These are phyloP conservation scores for Trapa bicornis DNA, from an alignment of 345 rosid species.

Conservation along the genomic window DNA sequence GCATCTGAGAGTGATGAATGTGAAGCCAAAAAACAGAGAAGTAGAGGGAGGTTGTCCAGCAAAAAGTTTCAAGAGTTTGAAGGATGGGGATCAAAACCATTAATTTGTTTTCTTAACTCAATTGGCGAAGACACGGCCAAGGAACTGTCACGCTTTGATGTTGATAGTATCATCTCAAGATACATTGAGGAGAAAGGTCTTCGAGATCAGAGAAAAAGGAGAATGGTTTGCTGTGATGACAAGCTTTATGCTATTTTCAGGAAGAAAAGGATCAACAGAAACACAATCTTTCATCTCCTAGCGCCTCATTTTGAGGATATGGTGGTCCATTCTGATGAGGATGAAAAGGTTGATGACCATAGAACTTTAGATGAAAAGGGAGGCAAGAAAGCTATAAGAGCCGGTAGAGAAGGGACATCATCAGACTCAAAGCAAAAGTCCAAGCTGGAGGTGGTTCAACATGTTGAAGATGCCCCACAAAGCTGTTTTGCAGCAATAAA, in stretches of 20 bases:
- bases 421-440: slow-evolving; percentile 8
- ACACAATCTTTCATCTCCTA: slow-evolving; percentile 21
- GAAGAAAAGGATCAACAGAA: slow-evolving; percentile 26
- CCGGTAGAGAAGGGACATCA: slow-evolving; percentile 11
- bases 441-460: slow-evolving; percentile 10
- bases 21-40: not conserved
- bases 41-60: slow-evolving; percentile 12
- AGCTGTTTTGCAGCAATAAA: slow-evolving; percentile 31
- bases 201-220: slow-evolving; percentile 26
- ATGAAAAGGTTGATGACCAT: slow-evolving; percentile 8
- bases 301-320: slow-evolving; percentile 28
- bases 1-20: slow-evolving; percentile 12
- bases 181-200: slow-evolving; percentile 30
- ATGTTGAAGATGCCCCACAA: slow-evolving; percentile 9
- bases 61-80: slow-evolving; percentile 15
- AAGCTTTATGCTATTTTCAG: slow-evolving; percentile 26
- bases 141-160: slow-evolving; percentile 24
- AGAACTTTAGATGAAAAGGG: not conserved
- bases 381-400: not conserved
- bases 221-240: slow-evolving; percentile 33
- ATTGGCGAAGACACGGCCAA: slow-evolving; percentile 25
- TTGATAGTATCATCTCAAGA: slow-evolving; percentile 14
- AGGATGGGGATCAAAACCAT: slow-evolving; percentile 45
- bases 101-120: slow-evolving; percentile 28
- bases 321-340: slow-evolving; percentile 16